These are phyloP conservation scores for Solanum paucissectum DNA, from an alignment of 257 asterid genomes.

Conservation along the genomic window DNA sequence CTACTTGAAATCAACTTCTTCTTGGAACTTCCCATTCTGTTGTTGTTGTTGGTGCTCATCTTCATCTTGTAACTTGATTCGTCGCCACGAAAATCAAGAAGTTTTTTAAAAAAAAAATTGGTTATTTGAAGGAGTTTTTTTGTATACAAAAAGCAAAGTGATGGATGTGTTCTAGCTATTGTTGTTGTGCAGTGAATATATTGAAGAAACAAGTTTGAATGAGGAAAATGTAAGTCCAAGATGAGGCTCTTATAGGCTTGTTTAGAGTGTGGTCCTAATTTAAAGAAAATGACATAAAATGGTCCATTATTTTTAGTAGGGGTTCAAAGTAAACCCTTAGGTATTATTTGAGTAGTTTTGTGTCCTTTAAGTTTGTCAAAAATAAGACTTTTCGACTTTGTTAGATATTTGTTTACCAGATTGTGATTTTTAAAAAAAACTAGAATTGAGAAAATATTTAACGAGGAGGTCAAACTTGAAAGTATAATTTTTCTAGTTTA, in stretches of 20 bases:
- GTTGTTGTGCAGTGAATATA: background rate
- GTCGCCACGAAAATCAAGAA: background rate
- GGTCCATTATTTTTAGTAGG: background rate
- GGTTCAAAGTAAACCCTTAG: background rate
- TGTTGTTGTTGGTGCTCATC: conserved; percentile 21
- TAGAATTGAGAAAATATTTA: background rate
- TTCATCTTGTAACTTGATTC: conserved; percentile 27
- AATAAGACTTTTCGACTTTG: background rate
- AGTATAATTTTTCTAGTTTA: background rate
- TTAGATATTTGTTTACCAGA: background rate
- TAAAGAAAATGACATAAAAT: background rate
- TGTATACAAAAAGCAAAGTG: background rate
- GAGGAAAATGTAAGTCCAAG: background rate
- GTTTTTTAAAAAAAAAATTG: background rate
- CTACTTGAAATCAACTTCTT: conserved; percentile 47
- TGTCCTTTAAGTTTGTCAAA: background rate
- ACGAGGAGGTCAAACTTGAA: background rate
- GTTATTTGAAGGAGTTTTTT: background rate
- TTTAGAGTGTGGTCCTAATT: conserved; percentile 19
- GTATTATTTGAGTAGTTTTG: background rate
- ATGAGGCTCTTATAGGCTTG: conserved; percentile 23
- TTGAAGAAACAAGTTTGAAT: background rate
- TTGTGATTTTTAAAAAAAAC: background rate
- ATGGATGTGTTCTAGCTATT: background rate
- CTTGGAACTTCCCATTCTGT: conserved; percentile 34